Conservation (phyloP, 208 protist species). For the Trypanosoma caninum region DNA sequence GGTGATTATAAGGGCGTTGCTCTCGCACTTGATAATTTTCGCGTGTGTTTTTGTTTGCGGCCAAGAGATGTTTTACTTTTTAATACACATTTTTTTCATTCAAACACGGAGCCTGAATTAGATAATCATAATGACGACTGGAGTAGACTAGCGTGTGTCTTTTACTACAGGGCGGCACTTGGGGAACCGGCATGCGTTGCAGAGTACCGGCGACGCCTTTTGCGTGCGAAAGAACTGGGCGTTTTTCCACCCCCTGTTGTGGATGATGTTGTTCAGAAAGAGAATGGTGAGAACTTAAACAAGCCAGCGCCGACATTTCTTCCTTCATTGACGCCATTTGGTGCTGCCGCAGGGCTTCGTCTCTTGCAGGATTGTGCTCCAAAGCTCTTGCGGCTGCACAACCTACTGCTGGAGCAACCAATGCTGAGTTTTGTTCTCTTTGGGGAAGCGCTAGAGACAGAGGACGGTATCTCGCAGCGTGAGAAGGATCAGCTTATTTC, state of each 20-base stretch:
- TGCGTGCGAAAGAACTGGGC: constrained; percentile 25
- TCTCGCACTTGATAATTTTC: constrained; percentile 75
- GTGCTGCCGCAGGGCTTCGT: constrained; percentile 23
- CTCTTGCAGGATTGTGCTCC: constrained; percentile 26
- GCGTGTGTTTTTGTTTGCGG: constrained; percentile 65
- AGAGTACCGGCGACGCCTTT: constrained; percentile 68
- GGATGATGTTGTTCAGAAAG: constrained; percentile 38
- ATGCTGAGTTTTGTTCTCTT: constrained; percentile 40
- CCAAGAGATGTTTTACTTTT: constrained; percentile 88
- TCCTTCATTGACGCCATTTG: constrained; percentile 51
- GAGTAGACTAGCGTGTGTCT: constrained; percentile 82
- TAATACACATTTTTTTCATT: constrained; percentile 91
- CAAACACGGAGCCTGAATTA: constrained; percentile 85
- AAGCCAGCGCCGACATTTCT: constrained; percentile 45
- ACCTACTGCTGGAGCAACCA: constrained; percentile 21
- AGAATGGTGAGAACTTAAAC: constrained; percentile 68
- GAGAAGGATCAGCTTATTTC: constrained; percentile 34
- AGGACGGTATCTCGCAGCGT: constrained; percentile 53
- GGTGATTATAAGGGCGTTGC: constrained; percentile 76
- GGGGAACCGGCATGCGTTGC: constrained; percentile 66
- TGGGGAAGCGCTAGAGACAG: constrained; percentile 44
- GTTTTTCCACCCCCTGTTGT: constrained; percentile 13
- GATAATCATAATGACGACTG: constrained; percentile 39
- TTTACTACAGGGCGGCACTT: constrained; percentile 83
- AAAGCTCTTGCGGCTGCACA: constrained; percentile 36